Percentiles rank a stretch among this genome's conserved stretches.
These are phyloP conservation scores for Canavalia ensiformis DNA, from an alignment of 306 rosid genomes.

Conservation along the genomic window DNA sequence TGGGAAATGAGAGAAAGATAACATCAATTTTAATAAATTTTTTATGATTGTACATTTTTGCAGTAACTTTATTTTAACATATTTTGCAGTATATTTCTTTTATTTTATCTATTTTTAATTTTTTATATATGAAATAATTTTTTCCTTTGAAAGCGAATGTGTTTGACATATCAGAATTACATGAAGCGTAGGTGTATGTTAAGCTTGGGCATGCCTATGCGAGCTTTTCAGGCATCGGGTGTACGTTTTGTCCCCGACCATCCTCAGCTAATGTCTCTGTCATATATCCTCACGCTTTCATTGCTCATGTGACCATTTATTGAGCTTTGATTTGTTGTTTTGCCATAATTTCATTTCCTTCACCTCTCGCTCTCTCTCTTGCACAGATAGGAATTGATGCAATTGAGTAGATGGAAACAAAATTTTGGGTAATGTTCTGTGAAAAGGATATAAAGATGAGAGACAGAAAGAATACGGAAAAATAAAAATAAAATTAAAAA, in stretches of 20 bases:
- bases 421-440: no score
- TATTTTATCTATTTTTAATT: no score
- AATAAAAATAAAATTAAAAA: background rate
- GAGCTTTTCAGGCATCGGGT: slow-evolving; percentile 34
- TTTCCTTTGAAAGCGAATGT: background rate
- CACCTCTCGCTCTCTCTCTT: no score
- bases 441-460: no score
- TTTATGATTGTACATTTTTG: no score
- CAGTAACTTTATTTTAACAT: no score
- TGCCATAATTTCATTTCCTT: background rate
- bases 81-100: no score
- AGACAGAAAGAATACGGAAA: no score
- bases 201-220: slow-evolving; percentile 37
- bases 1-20: slow-evolving; percentile 2
- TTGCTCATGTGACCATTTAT: slow-evolving; percentile 21
- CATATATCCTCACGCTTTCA: background rate
- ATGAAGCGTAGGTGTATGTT: slow-evolving; percentile 1
- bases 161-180: background rate
- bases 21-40: background rate
- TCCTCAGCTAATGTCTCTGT: slow-evolving; percentile 12
- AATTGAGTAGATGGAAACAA: no score
- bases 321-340: background rate
- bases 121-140: no score
- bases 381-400: no score
- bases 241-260: slow-evolving; percentile 52